These are phyloP conservation scores for Nothophaeocryptopus gaeumannii DNA, from an alignment of 2,329 filamentous ascomycete species.

Conservation along the genomic window DNA sequence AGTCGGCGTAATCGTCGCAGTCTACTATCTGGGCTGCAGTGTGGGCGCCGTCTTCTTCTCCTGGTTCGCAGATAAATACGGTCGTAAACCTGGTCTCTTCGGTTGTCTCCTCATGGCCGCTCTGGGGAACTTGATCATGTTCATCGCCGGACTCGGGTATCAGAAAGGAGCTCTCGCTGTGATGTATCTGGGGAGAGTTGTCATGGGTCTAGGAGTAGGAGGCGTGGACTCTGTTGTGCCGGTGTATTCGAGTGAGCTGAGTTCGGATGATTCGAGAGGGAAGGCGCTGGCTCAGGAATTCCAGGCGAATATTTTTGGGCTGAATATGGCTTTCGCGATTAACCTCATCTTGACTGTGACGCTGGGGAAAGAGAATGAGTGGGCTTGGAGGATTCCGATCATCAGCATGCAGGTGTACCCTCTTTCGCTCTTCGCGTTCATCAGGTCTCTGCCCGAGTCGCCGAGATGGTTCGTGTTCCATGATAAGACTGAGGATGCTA, in stretches of 20 bases:
- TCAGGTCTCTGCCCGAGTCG: conserved; percentile 55
- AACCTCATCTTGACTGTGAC: conserved; percentile 55
- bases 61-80: conserved; percentile 53
- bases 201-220: conserved; percentile 59
- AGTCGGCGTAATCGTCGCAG: conserved; percentile 59
- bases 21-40: conserved; percentile 63
- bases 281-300: conserved; percentile 62
- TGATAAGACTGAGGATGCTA: conserved; percentile 51
- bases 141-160: conserved; percentile 53
- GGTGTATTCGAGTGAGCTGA: conserved; percentile 58
- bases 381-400: conserved; percentile 62
- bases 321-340: conserved; percentile 60
- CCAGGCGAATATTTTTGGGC: conserved; percentile 62
- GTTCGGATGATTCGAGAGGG: conserved; percentile 56
- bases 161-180: conserved; percentile 43
- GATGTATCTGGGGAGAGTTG: conserved; percentile 51
- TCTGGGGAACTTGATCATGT: conserved; percentile 60
- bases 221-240: conserved; percentile 62
- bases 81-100: conserved; percentile 57
- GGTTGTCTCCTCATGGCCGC: conserved; percentile 53
- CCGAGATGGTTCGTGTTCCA: conserved; percentile 58
- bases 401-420: conserved; percentile 61
- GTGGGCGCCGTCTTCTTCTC: conserved; percentile 57
- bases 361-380: conserved; percentile 56
- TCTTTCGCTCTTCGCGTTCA: conserved; percentile 51